These are phyloP conservation scores for Epichloe scottii DNA, from an alignment of 2,329 filamentous ascomycete species.

Conservation along the genomic window DNA sequence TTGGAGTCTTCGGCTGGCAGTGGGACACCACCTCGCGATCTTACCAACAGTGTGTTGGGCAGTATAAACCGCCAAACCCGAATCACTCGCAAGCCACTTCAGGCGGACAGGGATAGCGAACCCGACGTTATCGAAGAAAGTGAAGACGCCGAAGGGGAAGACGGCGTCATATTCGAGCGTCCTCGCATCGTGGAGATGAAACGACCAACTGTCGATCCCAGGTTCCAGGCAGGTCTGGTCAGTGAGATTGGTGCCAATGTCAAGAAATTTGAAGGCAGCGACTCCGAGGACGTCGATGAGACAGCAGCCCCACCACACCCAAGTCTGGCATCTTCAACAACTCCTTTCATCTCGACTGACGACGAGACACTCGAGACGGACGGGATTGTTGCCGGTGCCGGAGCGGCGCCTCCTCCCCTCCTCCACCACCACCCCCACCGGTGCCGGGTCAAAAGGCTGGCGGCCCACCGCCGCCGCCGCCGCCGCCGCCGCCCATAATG, in stretches of 20 bases:
- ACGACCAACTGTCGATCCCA: conserved; percentile 53
- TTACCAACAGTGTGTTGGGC: conserved; percentile 63
- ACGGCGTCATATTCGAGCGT: conserved; percentile 61
- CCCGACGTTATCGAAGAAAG: conserved; percentile 34
- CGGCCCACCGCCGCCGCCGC: conserved; percentile 1
- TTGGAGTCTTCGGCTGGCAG: conserved; percentile 34
- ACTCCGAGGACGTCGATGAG: conserved; percentile 54
- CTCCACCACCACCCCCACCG: conserved; percentile 31
- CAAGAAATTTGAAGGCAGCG: conserved; percentile 59
- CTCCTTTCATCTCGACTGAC: conserved; percentile 55
- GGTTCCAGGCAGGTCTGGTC: conserved; percentile 52
- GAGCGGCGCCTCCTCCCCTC: conserved; percentile 13
- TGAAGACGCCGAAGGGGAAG: conserved; percentile 37
- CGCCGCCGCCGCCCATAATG: conserved; percentile 25
- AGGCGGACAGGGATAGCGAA: conserved; percentile 15
- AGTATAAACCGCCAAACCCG: conserved; percentile 52
- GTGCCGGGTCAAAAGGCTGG: conserved; percentile 29
- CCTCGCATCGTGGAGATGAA: conserved; percentile 69
- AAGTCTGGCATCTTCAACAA: conserved; percentile 56
- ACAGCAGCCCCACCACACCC: conserved; percentile 64
- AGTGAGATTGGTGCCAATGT: conserved; percentile 65
- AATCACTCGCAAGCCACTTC: conserved; percentile 42
- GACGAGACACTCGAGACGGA: conserved; percentile 46
- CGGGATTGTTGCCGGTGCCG: conserved; percentile 29
- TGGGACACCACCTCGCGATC: conserved; percentile 44